Evolutionary conservation across 2,329 filamentous ascomycete genomes (phyloP), one percentile per base, ranked within the genome.

Genomic region (Orbilia brochopaga): DNA sequence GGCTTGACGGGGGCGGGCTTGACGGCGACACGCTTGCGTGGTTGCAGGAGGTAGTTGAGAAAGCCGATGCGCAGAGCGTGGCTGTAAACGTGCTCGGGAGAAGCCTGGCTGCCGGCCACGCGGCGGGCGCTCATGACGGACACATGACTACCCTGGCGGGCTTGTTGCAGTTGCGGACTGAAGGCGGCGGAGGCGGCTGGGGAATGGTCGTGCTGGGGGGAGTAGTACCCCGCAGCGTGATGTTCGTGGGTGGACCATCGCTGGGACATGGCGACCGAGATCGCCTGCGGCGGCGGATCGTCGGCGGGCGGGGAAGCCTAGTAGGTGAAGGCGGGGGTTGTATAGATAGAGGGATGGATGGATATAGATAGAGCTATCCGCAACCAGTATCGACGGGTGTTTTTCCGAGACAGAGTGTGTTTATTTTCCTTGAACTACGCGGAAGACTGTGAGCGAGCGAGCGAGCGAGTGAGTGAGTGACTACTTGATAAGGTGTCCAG

Each of bases 61-160:
- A 91, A 97, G 76, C 93, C 93, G 75, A 90, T 88, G 74, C 94
- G 90, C 61, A 99, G 86, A 76, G 92, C 92, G 81, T 91, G 96
- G 74, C 88, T 90, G 81, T 95, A 96, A 78, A 91, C 92, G 80
- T 97, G 91, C 76, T 95, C 90, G 79, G 83, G 78, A 75, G 77
- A 57, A 51, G 67, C 67, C 42, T 72, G 67, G 56, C 53, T 59
- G 51, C 67, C 67, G 17, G 67, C 81, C 72, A 83, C 77, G 15
- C 80, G 79, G 56, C 81, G 80, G 62, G 79, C 79, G 62, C 81
- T 80, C 54, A 78, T 78, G 65, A 78, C 74, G 37, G 82, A 83
- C 50, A 78, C 78, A 73, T 79, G 67, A 44, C 67, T 72, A 55
- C 59, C 64, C 55, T 72, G 60, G 46, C 67, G 67, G 51, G 60